Conservation (phyloP, 768 basidiomycete genomes). For the Suillus subaureus region DNA sequence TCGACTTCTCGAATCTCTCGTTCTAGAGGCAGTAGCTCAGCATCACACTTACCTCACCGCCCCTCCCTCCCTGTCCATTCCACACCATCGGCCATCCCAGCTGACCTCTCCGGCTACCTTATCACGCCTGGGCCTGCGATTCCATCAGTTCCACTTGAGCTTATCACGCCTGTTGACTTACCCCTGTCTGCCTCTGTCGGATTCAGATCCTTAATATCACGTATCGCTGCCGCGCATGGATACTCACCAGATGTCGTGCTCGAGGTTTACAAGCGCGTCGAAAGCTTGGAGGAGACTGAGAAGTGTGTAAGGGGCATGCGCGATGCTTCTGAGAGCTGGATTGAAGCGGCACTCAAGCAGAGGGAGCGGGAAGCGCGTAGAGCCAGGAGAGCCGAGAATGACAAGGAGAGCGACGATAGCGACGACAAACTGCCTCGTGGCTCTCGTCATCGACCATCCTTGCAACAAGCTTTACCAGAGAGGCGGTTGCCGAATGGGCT, state of each 20-base stretch:
- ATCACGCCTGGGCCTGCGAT: background rate
- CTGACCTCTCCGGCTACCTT: conserved; percentile 6
- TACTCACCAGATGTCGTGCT: conserved; percentile 44
- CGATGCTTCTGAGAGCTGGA: conserved; percentile 35
- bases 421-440: background rate
- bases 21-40: background rate
- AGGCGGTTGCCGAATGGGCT: background rate
- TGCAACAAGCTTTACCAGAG: background rate
- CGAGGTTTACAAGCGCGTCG: conserved; percentile 36
- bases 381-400: background rate
- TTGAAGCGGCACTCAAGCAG: conserved; percentile 12
- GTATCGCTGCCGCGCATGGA: conserved; percentile 49
- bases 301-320: conserved; percentile 40
- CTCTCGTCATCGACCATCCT: background rate
- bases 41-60: conserved; percentile 13
- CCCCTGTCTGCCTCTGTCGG: conserved; percentile 27
- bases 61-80: conserved; percentile 21
- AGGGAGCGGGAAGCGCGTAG: background rate
- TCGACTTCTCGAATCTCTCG: conserved; percentile 1
- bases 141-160: conserved; percentile 3
- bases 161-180: conserved; percentile 15
- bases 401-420: background rate
- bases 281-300: conserved; percentile 42
- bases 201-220: conserved; percentile 33
- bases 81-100: conserved; percentile 10